Conservation (phyloP, 441 rosid genomes). For the Macaranga tanarius region DNA sequence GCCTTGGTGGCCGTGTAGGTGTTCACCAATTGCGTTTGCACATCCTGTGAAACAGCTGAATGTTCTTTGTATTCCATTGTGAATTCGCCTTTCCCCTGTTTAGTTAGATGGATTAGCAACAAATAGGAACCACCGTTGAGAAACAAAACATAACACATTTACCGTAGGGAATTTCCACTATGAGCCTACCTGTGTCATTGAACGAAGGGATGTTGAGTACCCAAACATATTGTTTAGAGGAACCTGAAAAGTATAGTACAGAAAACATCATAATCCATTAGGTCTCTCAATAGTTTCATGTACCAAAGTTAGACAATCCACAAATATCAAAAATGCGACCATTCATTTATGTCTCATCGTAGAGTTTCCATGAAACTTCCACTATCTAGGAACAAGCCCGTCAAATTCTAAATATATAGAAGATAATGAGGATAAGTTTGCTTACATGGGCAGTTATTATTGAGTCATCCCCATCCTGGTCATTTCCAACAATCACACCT, state of each 20-base stretch:
- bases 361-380: neutral
- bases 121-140: neutral
- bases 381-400: neutral
- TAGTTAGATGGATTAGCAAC: neutral
- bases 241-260: constrained; percentile 46
- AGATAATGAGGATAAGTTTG: constrained; percentile 10
- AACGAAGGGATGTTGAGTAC: constrained; percentile 88
- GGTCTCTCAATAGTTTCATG: neutral
- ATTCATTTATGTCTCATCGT: neutral
- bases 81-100: constrained; percentile 95
- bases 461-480: constrained; percentile 98
- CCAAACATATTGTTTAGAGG: constrained; percentile 99
- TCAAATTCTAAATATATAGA: neutral
- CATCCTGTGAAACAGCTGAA: constrained; percentile 76
- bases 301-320: neutral
- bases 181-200: constrained; percentile 81
- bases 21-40: constrained; percentile 80
- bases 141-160: neutral
- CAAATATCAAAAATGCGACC: neutral
- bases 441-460: constrained; percentile 76
- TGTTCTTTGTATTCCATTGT: constrained; percentile 99
- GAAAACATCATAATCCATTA: neutral
- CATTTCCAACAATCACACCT: constrained; percentile 93
- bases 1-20: constrained; percentile 60
- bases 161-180: neutral